These are phyloP conservation scores for Xylaria sp. DNA, from an alignment of 2,329 filamentous ascomycete genomes.

Conservation along the genomic window DNA sequence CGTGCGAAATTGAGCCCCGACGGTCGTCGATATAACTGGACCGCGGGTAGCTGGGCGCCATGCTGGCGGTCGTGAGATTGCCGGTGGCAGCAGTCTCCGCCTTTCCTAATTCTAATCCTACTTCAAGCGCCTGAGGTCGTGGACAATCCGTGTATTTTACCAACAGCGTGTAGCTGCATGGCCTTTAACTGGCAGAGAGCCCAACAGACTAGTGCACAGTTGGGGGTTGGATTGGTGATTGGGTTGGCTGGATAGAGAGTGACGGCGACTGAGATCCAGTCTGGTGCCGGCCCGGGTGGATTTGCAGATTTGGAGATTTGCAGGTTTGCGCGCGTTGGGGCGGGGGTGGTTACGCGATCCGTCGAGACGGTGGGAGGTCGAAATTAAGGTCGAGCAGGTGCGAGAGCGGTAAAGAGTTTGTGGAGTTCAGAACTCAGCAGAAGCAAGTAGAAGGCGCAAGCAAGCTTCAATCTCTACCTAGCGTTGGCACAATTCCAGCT, in stretches of 20 bases:
- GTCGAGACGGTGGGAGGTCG: background rate
- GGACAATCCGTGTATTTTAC: constrained; percentile 32
- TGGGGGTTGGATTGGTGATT: background rate
- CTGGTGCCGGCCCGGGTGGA: background rate
- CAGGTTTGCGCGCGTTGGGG: background rate
- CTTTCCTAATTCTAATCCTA: constrained; percentile 5
- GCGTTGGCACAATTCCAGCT: background rate
- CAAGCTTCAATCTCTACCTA: background rate
- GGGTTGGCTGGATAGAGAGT: background rate
- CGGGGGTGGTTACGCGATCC: background rate
- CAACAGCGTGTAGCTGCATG: constrained; percentile 40
- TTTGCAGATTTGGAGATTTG: background rate
- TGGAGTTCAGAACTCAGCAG: background rate
- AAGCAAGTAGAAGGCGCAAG: background rate
- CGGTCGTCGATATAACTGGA: constrained; percentile 38
- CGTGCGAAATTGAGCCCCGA: constrained; percentile 18
- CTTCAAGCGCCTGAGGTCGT: constrained; percentile 28
- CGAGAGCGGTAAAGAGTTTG: background rate
- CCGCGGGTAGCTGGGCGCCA: constrained; percentile 30
- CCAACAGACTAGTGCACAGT: background rate
- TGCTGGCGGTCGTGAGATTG: constrained; percentile 14
- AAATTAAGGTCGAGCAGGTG: constrained; percentile 3
- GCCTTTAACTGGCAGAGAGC: constrained; percentile 25
- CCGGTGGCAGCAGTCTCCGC: constrained; percentile 3
- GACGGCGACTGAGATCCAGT: background rate